phyloP scores from a whole-genome alignment of 2,329 filamentous ascomycete genomes.

The Phaeophleospora eucalypticola region DNA sequence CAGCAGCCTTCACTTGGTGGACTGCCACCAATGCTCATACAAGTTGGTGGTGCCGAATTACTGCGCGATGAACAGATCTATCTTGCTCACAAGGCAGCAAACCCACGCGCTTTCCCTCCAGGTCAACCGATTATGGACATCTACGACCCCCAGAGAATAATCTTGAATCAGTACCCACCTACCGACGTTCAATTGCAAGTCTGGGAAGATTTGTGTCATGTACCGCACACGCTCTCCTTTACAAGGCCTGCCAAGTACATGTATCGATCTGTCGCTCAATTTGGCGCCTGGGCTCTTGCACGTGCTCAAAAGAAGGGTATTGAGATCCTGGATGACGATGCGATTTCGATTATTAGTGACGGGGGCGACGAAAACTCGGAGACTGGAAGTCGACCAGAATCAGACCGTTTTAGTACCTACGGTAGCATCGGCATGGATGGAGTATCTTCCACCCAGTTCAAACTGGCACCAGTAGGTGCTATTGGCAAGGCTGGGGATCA shows the following conservation, averaged over 20 bases:
- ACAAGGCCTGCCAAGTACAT: constrained; percentile 95
- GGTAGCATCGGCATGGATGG: constrained; percentile 22
- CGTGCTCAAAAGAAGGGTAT: constrained; percentile 75
- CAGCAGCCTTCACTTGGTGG: constrained; percentile 87
- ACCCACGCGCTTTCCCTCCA: constrained; percentile 72
- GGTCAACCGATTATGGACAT: constrained; percentile 60
- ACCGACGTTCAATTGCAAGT: constrained; percentile 93
- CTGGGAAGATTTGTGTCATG: constrained; percentile 94
- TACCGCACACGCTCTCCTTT: constrained; percentile 88
- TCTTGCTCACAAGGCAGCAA: constrained; percentile 87
- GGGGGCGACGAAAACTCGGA: constrained; percentile 31
- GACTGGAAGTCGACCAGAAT: constrained; percentile 7
- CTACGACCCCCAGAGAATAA: constrained; percentile 51
- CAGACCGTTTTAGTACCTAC: constrained; percentile 4
- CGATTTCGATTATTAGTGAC: constrained; percentile 70
- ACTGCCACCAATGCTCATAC: constrained; percentile 78
- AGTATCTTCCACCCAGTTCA: constrained; percentile 21
- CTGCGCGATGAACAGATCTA: constrained; percentile 94
- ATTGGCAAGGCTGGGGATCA: constrained; percentile 85
- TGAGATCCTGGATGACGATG: constrained; percentile 75
- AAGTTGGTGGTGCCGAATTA: constrained; percentile 83
- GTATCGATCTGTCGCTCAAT: constrained; percentile 88
- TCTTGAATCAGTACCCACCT: constrained; percentile 65
- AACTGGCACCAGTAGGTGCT: constrained; percentile 29
- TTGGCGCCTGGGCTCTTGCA: constrained; percentile 86